These are phyloP conservation scores for Nakazawaea ambrosiae DNA, from an alignment of 805 yeast species.

Conservation along the genomic window DNA sequence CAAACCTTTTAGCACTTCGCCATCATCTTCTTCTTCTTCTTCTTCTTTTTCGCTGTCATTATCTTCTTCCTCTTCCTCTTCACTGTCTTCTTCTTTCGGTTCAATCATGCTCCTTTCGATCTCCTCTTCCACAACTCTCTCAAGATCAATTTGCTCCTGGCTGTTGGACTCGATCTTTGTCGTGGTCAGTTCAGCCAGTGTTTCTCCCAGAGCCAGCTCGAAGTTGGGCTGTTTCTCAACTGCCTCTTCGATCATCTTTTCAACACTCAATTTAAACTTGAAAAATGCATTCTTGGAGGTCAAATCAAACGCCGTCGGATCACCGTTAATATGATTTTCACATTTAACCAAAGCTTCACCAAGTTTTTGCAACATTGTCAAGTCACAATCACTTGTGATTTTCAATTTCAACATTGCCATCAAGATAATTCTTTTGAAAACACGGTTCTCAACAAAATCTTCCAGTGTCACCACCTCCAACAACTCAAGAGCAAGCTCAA, in stretches of 20 bases:
- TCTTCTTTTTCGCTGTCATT: conserved; percentile 15
- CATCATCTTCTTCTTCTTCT: conserved; percentile 12
- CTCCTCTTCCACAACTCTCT: conserved; percentile 10
- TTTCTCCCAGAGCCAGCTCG: conserved; percentile 5
- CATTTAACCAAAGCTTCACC: conserved; percentile 16
- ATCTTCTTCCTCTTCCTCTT: conserved; percentile 13
- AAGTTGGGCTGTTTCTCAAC: too few species aligned
- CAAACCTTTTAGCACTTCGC: not conserved
- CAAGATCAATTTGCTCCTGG: conserved; percentile 11
- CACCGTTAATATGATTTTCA: conserved; percentile 6
- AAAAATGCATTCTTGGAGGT: conserved; percentile 20
- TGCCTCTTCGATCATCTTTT: not conserved
- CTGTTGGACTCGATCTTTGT: conserved; percentile 5
- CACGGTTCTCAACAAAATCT: conserved; percentile 40
- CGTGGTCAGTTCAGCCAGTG: conserved; percentile 5
- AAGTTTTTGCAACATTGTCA: conserved; percentile 14
- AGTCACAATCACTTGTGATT: conserved; percentile 24
- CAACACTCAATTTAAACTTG: conserved; percentile 15
- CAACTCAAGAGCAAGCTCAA: conserved; percentile 48
- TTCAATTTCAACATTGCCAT: conserved; percentile 41
- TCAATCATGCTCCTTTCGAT: conserved; percentile 18
- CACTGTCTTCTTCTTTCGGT: conserved; percentile 15
- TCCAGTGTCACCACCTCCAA: conserved; percentile 40
- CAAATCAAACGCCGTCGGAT: conserved; percentile 17
- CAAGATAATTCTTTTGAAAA: conserved; percentile 45